These are phyloP conservation scores for Escovopsis weberi DNA, from an alignment of 2,329 filamentous ascomycete genomes.

Conservation along the genomic window DNA sequence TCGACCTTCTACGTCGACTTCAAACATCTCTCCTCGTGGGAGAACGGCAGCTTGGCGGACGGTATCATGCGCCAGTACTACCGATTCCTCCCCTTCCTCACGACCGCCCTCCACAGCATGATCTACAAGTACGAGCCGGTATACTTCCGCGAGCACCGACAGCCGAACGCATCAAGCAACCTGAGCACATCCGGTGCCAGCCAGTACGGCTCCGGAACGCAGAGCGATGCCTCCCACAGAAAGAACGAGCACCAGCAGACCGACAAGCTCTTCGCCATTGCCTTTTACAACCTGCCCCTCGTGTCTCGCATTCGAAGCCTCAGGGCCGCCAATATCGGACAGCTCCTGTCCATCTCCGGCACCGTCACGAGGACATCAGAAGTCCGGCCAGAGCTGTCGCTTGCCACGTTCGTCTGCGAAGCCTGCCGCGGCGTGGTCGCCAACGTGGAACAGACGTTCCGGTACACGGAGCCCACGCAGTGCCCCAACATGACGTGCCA, in stretches of 20 bases:
- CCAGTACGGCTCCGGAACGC: constrained; percentile 45
- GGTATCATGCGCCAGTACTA: constrained; percentile 88
- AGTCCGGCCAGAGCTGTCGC: constrained; percentile 81
- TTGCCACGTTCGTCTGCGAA: constrained; percentile 87
- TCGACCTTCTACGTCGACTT: constrained; percentile 81
- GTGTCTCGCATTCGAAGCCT: constrained; percentile 76
- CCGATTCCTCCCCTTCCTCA: constrained; percentile 84
- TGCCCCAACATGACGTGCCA: constrained; percentile 79
- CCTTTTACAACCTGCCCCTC: constrained; percentile 84
- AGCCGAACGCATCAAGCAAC: constrained; percentile 62
- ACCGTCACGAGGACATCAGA: constrained; percentile 95
- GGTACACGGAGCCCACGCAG: constrained; percentile 92
- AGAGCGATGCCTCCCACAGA: constrained; percentile 55
- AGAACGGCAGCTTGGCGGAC: constrained; percentile 68
- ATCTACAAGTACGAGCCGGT: constrained; percentile 88
- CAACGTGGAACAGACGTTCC: constrained; percentile 93
- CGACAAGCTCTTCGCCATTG: constrained; percentile 86
- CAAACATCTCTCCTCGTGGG: constrained; percentile 64
- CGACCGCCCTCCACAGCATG: constrained; percentile 75
- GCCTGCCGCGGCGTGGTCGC: constrained; percentile 70
- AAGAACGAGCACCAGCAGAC: constrained; percentile 90
- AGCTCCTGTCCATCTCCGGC: constrained; percentile 87
- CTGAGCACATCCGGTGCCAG: constrained; percentile 54
- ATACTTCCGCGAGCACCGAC: constrained; percentile 86
- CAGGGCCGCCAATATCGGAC: constrained; percentile 79